Base-by-base conservation (phyloP, 2,329 filamentous ascomycete species). In the Fusarium liriodendri region DNA sequence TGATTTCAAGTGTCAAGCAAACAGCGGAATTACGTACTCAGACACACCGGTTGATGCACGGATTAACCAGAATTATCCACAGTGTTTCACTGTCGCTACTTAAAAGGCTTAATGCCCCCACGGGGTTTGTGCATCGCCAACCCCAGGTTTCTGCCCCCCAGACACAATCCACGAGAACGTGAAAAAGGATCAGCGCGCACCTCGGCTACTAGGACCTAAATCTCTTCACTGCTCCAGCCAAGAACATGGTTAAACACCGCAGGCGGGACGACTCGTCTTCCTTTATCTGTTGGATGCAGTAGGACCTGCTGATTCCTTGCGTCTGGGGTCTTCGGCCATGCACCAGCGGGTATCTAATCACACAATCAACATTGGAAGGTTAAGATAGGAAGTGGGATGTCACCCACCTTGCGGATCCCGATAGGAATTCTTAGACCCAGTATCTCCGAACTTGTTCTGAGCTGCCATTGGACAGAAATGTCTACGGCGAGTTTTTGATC, bases 141-240 rank as follows among this genome's bases (percentile, higher is more conserved):
- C n/a, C 25, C 47, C 25, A 22, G 71, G 68, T 14, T 74, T 74
- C 27, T 32, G 54, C 4, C 63, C 71, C 71, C 68, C 68, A 62
- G 13, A 77, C 60, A 42, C 66, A 69, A 37, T 70, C 68, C 4
- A 73, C 65, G 0, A 69, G 72, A n/a, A 70, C 42, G n/a, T 63
- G 76, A 2, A 74, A 10, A 32, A 77, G 75, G 22, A 72, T 66
- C 9, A 75, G 54, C 74, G 42, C 71, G 72, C 6, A 71, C 57
- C 40, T 75, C 67, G 10, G 65, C 63, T 57, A 76, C 72, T 8
- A 69, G 37, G 3, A 71, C 59, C 27, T 73, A 63, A 7, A 71
- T 69, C 35, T 76, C 74, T 14, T 70, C 58, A 11, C 52, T 66
- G 2, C 38, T 50, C 74, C 72, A 76, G 47, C 72, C 74, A 38